Evolutionary conservation across 2,329 filamentous ascomycete species (phyloP), one percentile per base, ranked within the genome.

Genomic region (Colletotrichum sp.): DNA sequence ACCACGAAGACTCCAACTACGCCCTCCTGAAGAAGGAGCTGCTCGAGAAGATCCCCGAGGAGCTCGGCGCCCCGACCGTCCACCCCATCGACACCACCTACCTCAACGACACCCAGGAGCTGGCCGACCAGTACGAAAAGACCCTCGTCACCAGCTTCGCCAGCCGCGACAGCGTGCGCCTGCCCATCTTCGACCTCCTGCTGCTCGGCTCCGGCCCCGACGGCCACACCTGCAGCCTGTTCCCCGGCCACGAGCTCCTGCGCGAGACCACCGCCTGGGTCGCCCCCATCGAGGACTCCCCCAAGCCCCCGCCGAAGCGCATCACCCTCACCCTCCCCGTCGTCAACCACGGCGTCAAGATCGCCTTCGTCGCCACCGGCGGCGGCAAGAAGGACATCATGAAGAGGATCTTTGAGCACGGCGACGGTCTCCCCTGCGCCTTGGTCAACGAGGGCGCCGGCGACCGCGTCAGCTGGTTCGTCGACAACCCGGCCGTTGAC

Each of bases 141-240:
- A 90, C 90, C 13, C 92, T 99, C 63, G 96, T 98, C 81, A 90
- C 88, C 77, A 93, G 93, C 79, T 99, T 99, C 82, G 97, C 97
- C 18, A 94, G 93, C 78, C 94, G 96, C 83, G 97, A 99, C 87
- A 97, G 94, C 78, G 96, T 99, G 84, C 96, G 95, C 85, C 89
- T 98, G 61, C 97, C 97, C 80, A 94, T 98, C 82, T 99, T 99
- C 85, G 97, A 99, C 84, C 91, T 99, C 69, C 90, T 99, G 71
- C 92, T 99, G 57, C 92, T 99, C 57, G 97, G 97, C 81, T 98
- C 95, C 84, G 97, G 97, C 0, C 96, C 97, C 16, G 97, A 99
- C 84, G 97, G 97, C 68, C 97, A 99, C 88, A 99, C 97, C 39
- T 99, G 97, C 92, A 97, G 94, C 80, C 89, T 99, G 68, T 99